phyloP scores from a whole-genome alignment of 2,329 filamentous ascomycete species.

The Hawksworthiomyces lignivorus region DNA sequence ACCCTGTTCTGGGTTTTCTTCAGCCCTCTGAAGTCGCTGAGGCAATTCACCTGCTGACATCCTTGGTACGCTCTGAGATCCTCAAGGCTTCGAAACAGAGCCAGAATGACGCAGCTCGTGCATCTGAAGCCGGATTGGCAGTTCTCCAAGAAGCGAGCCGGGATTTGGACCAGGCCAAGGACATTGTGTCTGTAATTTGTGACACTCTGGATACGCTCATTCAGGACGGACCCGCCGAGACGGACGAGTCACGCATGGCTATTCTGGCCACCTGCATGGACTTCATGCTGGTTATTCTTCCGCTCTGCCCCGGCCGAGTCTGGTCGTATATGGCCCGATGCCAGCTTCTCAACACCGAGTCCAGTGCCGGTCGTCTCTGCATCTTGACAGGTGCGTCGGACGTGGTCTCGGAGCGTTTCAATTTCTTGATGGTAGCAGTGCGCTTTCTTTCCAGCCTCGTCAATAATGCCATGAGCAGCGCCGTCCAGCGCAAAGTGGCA shows the following conservation, averaged over 20 bases:
- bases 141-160: conserved; percentile 53
- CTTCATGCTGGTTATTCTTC: conserved; percentile 67
- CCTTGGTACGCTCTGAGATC: conserved; percentile 51
- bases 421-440: conserved; percentile 67
- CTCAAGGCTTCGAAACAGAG: conserved; percentile 25
- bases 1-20: conserved; percentile 44
- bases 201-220: conserved; percentile 72
- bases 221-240: conserved; percentile 47
- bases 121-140: conserved; percentile 30
- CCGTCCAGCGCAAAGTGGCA: conserved; percentile 55
- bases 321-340: conserved; percentile 87
- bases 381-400: conserved; percentile 78
- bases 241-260: conserved; percentile 58
- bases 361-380: conserved; percentile 67
- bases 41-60: conserved; percentile 65
- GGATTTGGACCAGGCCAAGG: conserved; percentile 50
- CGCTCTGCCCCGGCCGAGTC: conserved; percentile 70
- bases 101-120: conserved; percentile 14
- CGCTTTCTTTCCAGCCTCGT: conserved; percentile 68
- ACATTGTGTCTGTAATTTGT: conserved; percentile 74
- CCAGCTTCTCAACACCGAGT: conserved; percentile 67
- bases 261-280: conserved; percentile 65
- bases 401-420: conserved; percentile 65
- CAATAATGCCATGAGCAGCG: conserved; percentile 64
- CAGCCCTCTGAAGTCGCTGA: conserved; percentile 60